Evolutionary conservation across 2,329 filamentous ascomycete species (phyloP).

Genomic region (Lachnellula willkommii): DNA sequence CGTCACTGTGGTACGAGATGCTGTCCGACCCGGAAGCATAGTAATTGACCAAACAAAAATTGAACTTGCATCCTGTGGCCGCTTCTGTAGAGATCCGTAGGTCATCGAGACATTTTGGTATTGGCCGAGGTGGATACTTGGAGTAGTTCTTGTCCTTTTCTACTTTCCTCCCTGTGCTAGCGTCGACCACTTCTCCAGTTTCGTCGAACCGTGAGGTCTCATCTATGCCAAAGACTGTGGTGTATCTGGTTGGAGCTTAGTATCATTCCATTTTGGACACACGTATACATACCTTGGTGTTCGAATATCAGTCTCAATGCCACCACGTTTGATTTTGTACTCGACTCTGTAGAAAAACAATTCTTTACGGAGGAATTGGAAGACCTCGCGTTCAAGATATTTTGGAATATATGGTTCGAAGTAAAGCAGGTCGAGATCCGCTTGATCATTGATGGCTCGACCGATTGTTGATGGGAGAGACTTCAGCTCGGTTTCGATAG

Average conservation of each 20-base stretch:
- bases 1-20: constrained; percentile 75
- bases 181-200: constrained; percentile 39
- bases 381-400: constrained; percentile 52
- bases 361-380: constrained; percentile 64
- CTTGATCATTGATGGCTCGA: constrained; percentile 57
- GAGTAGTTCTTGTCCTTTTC: constrained; percentile 50
- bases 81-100: constrained; percentile 60
- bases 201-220: constrained; percentile 58
- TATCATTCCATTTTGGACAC: constrained; percentile 5
- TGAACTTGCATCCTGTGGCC: constrained; percentile 62
- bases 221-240: constrained; percentile 53
- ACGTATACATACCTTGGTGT: constrained; percentile 40
- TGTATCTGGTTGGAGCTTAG: constrained; percentile 52
- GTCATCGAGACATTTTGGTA: constrained; percentile 63
- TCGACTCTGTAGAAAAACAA: constrained; percentile 72
- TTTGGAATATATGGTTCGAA: constrained; percentile 67
- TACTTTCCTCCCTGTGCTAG: constrained; percentile 37
- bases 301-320: constrained; percentile 54
- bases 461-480: constrained; percentile 49
- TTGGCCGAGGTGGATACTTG: constrained; percentile 58
- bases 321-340: constrained; percentile 65
- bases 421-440: constrained; percentile 68
- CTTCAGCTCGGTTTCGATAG: constrained; percentile 36
- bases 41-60: constrained; percentile 79
- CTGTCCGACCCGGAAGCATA: constrained; percentile 72